Conservation (phyloP, 768 basidiomycete species). For the Amanita muscaria region DNA sequence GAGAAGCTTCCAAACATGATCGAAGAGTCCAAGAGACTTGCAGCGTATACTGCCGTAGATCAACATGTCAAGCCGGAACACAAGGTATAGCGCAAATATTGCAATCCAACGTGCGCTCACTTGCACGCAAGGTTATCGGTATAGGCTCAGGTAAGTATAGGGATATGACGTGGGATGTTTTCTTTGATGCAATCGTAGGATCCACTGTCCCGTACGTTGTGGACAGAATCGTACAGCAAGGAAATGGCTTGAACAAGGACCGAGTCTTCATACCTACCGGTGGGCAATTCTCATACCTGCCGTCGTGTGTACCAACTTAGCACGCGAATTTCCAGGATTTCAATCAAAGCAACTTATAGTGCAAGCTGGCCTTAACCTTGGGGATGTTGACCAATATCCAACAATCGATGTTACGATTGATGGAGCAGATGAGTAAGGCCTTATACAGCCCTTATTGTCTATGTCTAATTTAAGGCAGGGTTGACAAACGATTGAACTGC, state of each 20-base stretch:
- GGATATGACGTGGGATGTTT: constrained; percentile 30
- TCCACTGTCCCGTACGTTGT: constrained; percentile 97
- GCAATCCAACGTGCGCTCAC: not conserved
- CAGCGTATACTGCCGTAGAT: constrained; percentile 93
- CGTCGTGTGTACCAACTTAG: not conserved
- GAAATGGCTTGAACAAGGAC: constrained; percentile 59
- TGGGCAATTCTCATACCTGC: constrained; percentile 19
- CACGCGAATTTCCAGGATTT: constrained; percentile 63
- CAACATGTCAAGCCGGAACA: constrained; percentile 76
- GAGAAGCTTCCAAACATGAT: too few relatives aligned
- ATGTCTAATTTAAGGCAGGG: constrained; percentile 37
- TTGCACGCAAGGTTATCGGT: constrained; percentile 57
- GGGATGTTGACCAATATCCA: constrained; percentile 85
- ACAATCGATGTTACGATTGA: constrained; percentile 95
- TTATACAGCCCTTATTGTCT: not conserved
- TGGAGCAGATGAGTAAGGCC: constrained; percentile 89
- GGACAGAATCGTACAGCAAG: constrained; percentile 86
- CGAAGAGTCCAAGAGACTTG: constrained; percentile 81
- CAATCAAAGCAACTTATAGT: constrained; percentile 96
- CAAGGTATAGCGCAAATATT: constrained; percentile 39
- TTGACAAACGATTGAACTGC: constrained; percentile 78
- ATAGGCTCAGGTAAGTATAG: constrained; percentile 56
- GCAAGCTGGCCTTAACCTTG: constrained; percentile 62
- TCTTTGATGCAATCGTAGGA: constrained; percentile 32
- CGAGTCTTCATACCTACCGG: constrained; percentile 90